A percentile compares a stretch with the other conserved stretches of the same genome.
phyloP scores from a whole-genome alignment of 2,329 filamentous ascomycete genomes.

The Magnaporthales sp. region DNA sequence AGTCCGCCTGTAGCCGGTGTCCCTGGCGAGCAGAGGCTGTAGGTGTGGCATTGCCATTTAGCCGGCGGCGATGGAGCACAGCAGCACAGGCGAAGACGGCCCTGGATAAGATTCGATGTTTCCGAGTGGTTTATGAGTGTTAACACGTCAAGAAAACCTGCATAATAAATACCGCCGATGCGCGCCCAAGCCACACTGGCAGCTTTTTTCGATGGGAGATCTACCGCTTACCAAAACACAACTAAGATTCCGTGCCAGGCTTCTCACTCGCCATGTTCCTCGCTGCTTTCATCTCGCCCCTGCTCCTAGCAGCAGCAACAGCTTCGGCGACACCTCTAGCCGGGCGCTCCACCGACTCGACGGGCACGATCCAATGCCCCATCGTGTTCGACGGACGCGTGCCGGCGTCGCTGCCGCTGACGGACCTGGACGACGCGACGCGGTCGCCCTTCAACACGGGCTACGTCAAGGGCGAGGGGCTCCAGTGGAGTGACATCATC shows the following conservation, averaged over 20 bases:
- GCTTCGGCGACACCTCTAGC: not conserved
- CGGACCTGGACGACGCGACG: constrained; percentile 20
- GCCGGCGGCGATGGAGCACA: not conserved
- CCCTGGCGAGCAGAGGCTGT: not conserved
- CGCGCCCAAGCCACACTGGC: not conserved
- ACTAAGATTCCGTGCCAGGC: not conserved
- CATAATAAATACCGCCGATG: not conserved
- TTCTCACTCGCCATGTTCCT: not conserved
- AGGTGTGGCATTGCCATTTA: not conserved
- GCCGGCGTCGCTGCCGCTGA: constrained; percentile 13
- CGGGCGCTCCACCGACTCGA: not conserved
- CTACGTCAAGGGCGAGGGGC: constrained; percentile 25
- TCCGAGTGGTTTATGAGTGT: not conserved
- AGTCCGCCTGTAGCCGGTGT: not conserved
- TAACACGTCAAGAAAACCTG: not conserved
- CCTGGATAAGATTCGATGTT: not conserved
- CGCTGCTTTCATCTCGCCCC: not conserved
- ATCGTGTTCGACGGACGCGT: constrained; percentile 28
- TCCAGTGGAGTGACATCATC: constrained; percentile 27
- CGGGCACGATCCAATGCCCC: constrained; percentile 20
- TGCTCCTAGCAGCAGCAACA: not conserved
- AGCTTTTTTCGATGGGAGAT: no score
- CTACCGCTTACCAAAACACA: not conserved
- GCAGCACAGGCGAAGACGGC: not conserved
- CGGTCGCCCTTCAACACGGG: constrained; percentile 24